Conservation (phyloP, 2,329 filamentous ascomycete species). For the Trichoderma semiorbis region DNA sequence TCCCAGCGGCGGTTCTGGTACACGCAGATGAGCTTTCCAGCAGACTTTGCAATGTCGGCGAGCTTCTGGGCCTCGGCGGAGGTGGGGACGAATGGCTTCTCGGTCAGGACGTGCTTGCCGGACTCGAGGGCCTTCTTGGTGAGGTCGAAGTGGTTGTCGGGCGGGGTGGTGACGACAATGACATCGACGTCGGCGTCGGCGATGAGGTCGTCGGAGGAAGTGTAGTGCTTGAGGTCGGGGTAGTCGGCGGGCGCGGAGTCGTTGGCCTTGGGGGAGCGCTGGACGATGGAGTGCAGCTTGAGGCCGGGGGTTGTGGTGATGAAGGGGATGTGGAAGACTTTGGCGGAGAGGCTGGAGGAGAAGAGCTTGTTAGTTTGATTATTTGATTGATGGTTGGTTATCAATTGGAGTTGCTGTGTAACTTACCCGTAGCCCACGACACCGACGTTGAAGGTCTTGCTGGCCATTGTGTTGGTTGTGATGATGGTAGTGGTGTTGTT, state of each 20-base stretch:
- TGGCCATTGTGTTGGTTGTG: constrained; percentile 27
- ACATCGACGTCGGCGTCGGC: constrained; percentile 64
- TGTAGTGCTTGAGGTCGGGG: constrained; percentile 62
- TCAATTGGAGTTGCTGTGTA: neutral
- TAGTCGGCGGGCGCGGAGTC: constrained; percentile 68
- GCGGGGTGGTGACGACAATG: constrained; percentile 68
- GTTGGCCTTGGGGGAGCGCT: constrained; percentile 62
- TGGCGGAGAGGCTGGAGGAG: constrained; percentile 54
- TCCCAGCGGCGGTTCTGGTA: constrained; percentile 79
- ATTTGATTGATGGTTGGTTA: neutral
- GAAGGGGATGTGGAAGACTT: constrained; percentile 82
- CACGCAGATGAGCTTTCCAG: constrained; percentile 57
- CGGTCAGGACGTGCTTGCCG: constrained; percentile 75
- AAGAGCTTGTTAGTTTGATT: constrained; percentile 10
- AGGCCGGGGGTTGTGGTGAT: constrained; percentile 61
- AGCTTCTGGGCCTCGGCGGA: constrained; percentile 64
- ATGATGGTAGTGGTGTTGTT: neutral
- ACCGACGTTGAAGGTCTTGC: constrained; percentile 47
- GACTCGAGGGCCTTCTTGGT: constrained; percentile 61
- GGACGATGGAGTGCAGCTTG: constrained; percentile 70
- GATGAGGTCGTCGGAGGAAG: constrained; percentile 58
- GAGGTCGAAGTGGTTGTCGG: constrained; percentile 66
- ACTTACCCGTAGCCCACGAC: constrained; percentile 51
- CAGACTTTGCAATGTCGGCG: constrained; percentile 49
- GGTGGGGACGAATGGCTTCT: constrained; percentile 79